Conservation (phyloP, 257 asterid species). For the Solanum pimpinellifolium region DNA sequence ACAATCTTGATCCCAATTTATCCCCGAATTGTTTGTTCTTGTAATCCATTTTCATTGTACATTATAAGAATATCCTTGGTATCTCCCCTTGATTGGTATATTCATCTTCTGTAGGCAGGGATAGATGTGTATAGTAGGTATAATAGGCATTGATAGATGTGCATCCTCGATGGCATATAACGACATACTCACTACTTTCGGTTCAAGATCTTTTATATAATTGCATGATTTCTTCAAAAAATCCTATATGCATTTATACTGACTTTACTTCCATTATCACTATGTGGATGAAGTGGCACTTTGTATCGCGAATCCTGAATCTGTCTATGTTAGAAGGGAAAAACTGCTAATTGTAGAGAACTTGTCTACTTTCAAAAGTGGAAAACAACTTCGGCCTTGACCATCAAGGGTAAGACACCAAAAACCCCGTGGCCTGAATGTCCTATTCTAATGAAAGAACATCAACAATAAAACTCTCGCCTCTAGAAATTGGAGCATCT, state of each 20-base stretch:
- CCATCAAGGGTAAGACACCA: neutral
- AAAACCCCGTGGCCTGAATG: neutral
- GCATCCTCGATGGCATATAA: neutral
- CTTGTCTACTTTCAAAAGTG: neutral
- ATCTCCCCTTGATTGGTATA: neutral
- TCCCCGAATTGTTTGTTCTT: neutral
- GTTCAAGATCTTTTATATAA: neutral
- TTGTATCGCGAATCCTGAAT: neutral
- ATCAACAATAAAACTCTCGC: neutral
- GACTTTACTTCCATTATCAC: neutral
- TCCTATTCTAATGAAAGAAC: neutral
- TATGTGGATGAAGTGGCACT: neutral
- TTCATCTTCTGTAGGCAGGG: neutral
- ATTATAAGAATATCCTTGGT: neutral
- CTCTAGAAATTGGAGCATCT: neutral
- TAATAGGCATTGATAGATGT: neutral
- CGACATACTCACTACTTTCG: neutral
- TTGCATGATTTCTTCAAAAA: neutral
- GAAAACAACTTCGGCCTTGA: neutral
- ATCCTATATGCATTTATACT: neutral
- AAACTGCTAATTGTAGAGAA: neutral
- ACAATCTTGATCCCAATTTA: neutral
- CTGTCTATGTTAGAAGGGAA: neutral
- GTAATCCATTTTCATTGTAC: neutral
- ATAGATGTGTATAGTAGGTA: neutral